Conservation (phyloP, 164 flowering plant genomes). For the Tinospora cordifolia region DNA sequence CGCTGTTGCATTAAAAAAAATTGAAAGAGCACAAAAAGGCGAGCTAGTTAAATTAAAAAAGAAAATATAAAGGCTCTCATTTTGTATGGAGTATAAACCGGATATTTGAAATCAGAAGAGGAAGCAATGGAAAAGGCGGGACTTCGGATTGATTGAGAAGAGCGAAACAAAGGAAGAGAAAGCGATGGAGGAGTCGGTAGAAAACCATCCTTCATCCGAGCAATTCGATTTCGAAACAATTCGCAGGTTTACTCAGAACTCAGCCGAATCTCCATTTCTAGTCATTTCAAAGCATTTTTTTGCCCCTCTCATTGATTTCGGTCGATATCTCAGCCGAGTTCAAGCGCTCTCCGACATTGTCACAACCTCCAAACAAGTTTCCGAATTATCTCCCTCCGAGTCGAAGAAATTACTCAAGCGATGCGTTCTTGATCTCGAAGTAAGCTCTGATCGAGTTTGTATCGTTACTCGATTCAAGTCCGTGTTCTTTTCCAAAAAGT, state of each 20-base stretch:
- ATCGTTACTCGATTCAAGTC: not conserved
- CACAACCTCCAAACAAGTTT: constrained; percentile 4
- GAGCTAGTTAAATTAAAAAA: too few species aligned
- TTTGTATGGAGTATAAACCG: too few species aligned
- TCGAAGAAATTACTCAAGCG: constrained; percentile 23
- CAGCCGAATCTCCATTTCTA: not conserved
- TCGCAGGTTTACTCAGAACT: constrained; percentile 4
- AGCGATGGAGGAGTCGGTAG: not conserved
- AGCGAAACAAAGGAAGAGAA: not conserved
- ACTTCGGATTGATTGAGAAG: not conserved
- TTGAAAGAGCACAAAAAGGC: too few species aligned
- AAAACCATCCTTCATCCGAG: not conserved
- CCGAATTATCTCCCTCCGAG: constrained; percentile 10
- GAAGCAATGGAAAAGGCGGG: not conserved
- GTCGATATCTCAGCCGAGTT: constrained; percentile 21
- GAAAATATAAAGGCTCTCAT: too few species aligned
- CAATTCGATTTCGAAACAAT: constrained; percentile 10
- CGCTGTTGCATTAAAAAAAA: too few species aligned
- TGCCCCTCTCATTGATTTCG: not conserved
- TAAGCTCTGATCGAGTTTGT: constrained; percentile 1
- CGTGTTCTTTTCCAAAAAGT: not conserved
- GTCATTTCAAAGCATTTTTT: not conserved
- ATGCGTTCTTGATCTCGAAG: constrained; percentile 31
- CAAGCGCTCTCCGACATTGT: constrained; percentile 25
- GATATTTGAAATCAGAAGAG: not conserved